These are phyloP conservation scores for Salisapilia sapeloensis DNA, from an alignment of 352 stramenopile genomes.

Conservation along the genomic window DNA sequence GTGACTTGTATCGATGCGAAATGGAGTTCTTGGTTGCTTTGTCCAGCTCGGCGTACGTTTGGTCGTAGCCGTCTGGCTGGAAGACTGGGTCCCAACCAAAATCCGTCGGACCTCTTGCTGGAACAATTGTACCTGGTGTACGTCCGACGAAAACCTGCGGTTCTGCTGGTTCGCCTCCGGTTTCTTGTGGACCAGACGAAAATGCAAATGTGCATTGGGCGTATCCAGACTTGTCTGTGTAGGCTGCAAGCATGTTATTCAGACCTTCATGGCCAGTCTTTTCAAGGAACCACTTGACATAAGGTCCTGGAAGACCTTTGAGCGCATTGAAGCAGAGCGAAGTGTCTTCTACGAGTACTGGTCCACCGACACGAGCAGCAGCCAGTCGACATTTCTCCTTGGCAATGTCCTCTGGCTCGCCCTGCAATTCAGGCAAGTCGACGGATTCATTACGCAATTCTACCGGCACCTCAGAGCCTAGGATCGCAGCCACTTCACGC, in stretches of 20 bases:
- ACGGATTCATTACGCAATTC: slow-evolving; percentile 85
- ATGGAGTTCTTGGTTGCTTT: slow-evolving; percentile 83
- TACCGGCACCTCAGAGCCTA: slow-evolving; percentile 80
- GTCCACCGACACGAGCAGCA: slow-evolving; percentile 61
- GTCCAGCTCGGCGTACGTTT: slow-evolving; percentile 86
- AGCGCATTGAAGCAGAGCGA: slow-evolving; percentile 95
- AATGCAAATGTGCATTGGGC: slow-evolving; percentile 95
- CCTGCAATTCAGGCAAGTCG: slow-evolving; percentile 96
- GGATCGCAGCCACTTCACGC: slow-evolving; percentile 61
- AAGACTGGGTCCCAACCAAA: slow-evolving; percentile 90
- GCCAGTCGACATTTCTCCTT: slow-evolving; percentile 89
- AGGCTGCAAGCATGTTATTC: slow-evolving; percentile 90
- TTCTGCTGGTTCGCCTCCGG: slow-evolving; percentile 34
- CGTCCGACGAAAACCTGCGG: slow-evolving; percentile 88
- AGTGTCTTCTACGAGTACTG: slow-evolving; percentile 94
- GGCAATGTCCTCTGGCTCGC: slow-evolving; percentile 89
- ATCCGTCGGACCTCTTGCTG: slow-evolving; percentile 57
- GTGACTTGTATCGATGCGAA: slow-evolving; percentile 76
- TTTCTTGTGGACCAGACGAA: slow-evolving; percentile 24
- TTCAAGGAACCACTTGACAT: slow-evolving; percentile 98
- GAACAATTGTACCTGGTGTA: slow-evolving; percentile 87
- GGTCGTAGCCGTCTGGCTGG: slow-evolving; percentile 58
- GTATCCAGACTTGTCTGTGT: slow-evolving; percentile 92
- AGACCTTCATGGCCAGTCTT: slow-evolving; percentile 86
- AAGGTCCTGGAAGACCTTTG: slow-evolving; percentile 86